These are phyloP conservation scores for Ascochyta koolunga DNA, from an alignment of 2,329 filamentous ascomycete species.

Conservation along the genomic window DNA sequence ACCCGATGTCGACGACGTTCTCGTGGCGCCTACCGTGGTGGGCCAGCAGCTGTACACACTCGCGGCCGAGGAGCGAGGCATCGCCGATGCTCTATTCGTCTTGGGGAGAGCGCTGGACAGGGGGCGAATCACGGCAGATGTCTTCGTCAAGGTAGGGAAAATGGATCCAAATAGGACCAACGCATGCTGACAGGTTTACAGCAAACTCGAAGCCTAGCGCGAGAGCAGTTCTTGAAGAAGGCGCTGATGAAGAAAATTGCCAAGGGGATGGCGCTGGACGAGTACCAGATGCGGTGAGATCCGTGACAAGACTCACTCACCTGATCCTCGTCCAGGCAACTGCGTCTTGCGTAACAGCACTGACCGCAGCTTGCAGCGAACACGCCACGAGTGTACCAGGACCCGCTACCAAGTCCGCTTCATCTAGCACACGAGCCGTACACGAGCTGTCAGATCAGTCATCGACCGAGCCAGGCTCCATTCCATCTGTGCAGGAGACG, in stretches of 20 bases:
- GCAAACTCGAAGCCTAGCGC: slow-evolving; percentile 71
- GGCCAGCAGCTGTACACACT: slow-evolving; percentile 90
- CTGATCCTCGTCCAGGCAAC: neutral
- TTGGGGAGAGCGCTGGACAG: slow-evolving; percentile 75
- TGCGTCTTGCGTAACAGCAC: neutral
- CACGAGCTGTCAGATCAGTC: slow-evolving; percentile 4
- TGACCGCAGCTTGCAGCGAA: neutral
- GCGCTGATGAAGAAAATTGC: slow-evolving; percentile 79
- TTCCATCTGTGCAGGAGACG: neutral
- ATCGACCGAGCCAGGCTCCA: neutral
- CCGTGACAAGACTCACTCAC: neutral
- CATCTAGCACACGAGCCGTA: neutral
- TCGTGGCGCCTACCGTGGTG: slow-evolving; percentile 93
- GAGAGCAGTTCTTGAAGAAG: slow-evolving; percentile 86
- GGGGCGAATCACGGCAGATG: slow-evolving; percentile 71
- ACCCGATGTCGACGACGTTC: slow-evolving; percentile 84
- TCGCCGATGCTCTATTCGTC: slow-evolving; percentile 86
- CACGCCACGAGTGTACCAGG: neutral
- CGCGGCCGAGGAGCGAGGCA: slow-evolving; percentile 84
- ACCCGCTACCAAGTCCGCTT: neutral
- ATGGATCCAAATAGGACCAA: neutral
- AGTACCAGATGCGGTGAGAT: slow-evolving; percentile 39
- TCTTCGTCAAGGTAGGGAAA: slow-evolving; percentile 71
- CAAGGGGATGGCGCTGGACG: slow-evolving; percentile 72
- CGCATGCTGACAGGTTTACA: slow-evolving; percentile 26